Evolutionary conservation across 2,329 filamentous ascomycete genomes (phyloP).

Genomic region (Seiridium cupressi): DNA sequence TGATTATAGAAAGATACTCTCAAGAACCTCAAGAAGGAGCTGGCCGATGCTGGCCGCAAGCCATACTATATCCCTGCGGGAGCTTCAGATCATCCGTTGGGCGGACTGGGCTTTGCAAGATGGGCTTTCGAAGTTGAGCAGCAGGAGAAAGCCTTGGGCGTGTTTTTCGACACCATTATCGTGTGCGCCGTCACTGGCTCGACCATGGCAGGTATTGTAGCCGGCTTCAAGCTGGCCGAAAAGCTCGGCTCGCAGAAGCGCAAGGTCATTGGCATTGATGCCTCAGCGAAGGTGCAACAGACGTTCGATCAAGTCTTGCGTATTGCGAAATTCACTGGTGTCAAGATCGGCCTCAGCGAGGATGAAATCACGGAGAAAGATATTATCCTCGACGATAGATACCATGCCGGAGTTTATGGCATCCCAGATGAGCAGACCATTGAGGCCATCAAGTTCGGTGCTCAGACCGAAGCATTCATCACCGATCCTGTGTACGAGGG

Average conservation of each 20-base stretch:
- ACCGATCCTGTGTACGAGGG: constrained; percentile 77
- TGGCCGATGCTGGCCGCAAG: constrained; percentile 50
- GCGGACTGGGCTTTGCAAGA: constrained; percentile 67
- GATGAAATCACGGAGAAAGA: constrained; percentile 61
- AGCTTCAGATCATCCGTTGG: constrained; percentile 67
- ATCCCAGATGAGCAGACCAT: constrained; percentile 64
- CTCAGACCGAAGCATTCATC: constrained; percentile 68
- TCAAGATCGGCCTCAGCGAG: constrained; percentile 59
- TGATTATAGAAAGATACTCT: constrained; percentile 49
- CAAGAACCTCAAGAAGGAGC: constrained; percentile 50
- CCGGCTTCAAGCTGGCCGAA: constrained; percentile 66
- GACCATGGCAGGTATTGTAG: constrained; percentile 70
- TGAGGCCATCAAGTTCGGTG: constrained; percentile 67
- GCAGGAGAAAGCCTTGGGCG: constrained; percentile 59
- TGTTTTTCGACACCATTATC: constrained; percentile 67
- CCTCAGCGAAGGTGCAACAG: constrained; percentile 56
- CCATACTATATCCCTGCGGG: constrained; percentile 73
- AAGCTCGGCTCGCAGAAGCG: constrained; percentile 41
- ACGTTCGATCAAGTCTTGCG: constrained; percentile 65
- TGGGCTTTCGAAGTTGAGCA: constrained; percentile 68
- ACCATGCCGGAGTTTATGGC: constrained; percentile 67
- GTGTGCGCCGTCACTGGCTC: constrained; percentile 71
- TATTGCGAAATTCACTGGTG: constrained; percentile 63
- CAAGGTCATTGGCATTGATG: constrained; percentile 67
- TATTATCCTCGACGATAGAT: constrained; percentile 59